Percentiles rank a stretch among this genome's conserved stretches.
These are phyloP conservation scores for Ceratobasidium sp. DNA, from an alignment of 1,284 basidiomycete genomes.

Conservation along the genomic window DNA sequence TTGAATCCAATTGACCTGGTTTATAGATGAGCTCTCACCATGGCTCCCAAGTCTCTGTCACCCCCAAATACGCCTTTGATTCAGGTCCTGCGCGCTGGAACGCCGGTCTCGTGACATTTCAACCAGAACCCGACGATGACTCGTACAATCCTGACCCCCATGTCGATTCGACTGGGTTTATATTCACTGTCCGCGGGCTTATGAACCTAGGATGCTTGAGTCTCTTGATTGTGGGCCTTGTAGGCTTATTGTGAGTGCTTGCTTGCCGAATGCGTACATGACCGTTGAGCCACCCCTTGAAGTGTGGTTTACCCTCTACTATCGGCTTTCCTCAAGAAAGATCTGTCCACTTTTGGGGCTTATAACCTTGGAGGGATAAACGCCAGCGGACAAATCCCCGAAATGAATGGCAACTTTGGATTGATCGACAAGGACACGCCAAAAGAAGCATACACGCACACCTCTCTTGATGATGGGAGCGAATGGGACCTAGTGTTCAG, in stretches of 20 bases:
- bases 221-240: conserved; percentile 55
- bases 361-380: conserved; percentile 66
- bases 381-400: conserved; percentile 65
- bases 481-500: conserved; percentile 62
- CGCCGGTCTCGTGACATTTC: not conserved
- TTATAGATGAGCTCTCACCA: conserved; percentile 6
- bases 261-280: not conserved
- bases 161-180: conserved; percentile 54
- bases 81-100: not conserved
- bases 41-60: conserved; percentile 22
- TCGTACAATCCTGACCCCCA: conserved; percentile 61
- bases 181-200: conserved; percentile 58
- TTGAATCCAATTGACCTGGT: not conserved
- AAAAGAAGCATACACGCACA: conserved; percentile 58
- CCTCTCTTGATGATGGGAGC: conserved; percentile 57
- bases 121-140: conserved; percentile 59
- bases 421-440: conserved; percentile 83
- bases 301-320: conserved; percentile 63
- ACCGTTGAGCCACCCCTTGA: not conserved
- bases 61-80: conserved; percentile 48
- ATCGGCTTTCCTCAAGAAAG: conserved; percentile 53
- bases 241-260: conserved; percentile 56
- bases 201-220: conserved; percentile 59
- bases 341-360: conserved; percentile 50
- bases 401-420: conserved; percentile 73